Base-by-base conservation (phyloP, 2,329 filamentous ascomycete genomes). In the Ceratocystis ficicola region DNA sequence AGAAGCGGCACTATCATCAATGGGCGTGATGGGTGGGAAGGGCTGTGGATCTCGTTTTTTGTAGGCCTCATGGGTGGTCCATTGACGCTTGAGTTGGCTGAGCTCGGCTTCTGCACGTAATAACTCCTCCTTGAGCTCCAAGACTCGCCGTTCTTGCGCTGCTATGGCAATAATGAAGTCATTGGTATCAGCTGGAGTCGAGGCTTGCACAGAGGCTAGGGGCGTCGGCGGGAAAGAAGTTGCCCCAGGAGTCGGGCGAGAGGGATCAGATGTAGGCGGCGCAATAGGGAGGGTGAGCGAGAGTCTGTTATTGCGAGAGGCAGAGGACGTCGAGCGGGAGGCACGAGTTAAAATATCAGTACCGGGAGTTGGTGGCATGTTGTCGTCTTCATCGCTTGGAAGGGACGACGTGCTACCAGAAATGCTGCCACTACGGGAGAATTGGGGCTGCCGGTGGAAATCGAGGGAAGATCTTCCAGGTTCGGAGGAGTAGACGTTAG, bases 51-150 rank as follows among this genome's bases (percentile, higher is more conserved):
- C 84, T 67, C 85, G 83, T 76, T 93, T 93, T 76, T 85, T 90
- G 67, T 84, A 82, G 60, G 84, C 85, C 73, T 96, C 91, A 68
- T 91, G 85, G 15, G 80, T 77, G 1, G 89, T 83, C 87, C 90
- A 97, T 74, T 91, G 87, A 71, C 83, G 87, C 79, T 96, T 97
- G 68, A 99, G 79, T 52, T 79, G 82, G 60, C 79, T 78, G 50
- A 99, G 79, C 60, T 95, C 88, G 12, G 79, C 77, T 73, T 99
- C 93, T 5, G 94, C 93, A 68, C 86, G 86, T 28, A 80, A 78
- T n/a, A 99, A 79, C 75, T 97, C 93, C 74, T 99, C 94, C 68
- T 86, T 88, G 64, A 99, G 79, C 76, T 97, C 94, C 66, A 99
- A 77, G 1, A 99, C 93, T 70, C 85, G 86, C 66, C 94, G 83